Evolutionary conservation across 148 eudicot genomes (phyloP).

Genomic region (Cornus florida): DNA sequence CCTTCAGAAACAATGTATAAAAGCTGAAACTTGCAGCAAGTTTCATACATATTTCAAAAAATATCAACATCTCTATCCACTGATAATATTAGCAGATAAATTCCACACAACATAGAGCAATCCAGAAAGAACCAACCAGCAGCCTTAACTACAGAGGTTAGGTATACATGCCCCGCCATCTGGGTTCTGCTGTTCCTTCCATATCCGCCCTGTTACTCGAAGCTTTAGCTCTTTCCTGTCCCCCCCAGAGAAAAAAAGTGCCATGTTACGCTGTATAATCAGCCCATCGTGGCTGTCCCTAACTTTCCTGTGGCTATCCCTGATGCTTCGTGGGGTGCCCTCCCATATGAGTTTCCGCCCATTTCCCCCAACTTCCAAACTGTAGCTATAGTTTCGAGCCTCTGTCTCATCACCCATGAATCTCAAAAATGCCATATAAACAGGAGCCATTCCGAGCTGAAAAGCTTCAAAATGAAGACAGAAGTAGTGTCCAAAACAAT

Average conservation of each 20-base stretch:
- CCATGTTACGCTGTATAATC: constrained; percentile 43
- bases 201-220: constrained; percentile 38
- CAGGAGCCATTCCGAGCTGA: constrained; percentile 89
- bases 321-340: constrained; percentile 77
- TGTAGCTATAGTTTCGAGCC: constrained; percentile 76
- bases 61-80: constrained; percentile 15
- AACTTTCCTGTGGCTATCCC: constrained; percentile 80
- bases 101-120: not conserved
- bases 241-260: constrained; percentile 46
- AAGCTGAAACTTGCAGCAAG: constrained; percentile 4
- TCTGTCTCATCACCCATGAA: constrained; percentile 88
- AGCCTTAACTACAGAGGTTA: constrained; percentile 27
- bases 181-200: constrained; percentile 42
- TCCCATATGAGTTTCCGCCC: constrained; percentile 78
- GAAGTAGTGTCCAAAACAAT: constrained; percentile 83
- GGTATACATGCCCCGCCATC: constrained; percentile 34
- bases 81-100: constrained; percentile 8
- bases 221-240: constrained; percentile 44
- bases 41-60: constrained; percentile 1
- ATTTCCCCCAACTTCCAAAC: constrained; percentile 83
- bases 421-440: constrained; percentile 83
- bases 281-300: constrained; percentile 84
- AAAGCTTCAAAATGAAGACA: constrained; percentile 92
- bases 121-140: not conserved
- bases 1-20: not conserved